Evolutionary conservation across 352 stramenopile species (phyloP).

Genomic region (Phytophthora colocasiae): DNA sequence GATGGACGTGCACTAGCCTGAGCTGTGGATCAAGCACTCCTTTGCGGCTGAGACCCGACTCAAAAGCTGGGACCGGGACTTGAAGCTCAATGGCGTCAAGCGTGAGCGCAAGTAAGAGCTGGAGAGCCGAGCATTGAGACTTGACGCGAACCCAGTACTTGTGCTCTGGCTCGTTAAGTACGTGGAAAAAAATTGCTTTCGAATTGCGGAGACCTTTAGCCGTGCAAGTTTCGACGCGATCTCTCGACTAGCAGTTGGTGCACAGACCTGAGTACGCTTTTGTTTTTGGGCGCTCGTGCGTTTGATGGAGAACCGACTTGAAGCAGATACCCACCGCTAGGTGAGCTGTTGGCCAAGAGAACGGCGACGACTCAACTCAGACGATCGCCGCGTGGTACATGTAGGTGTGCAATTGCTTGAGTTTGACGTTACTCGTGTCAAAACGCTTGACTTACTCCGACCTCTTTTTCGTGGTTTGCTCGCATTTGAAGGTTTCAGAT

Average conservation of each 20-base stretch:
- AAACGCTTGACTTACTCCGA: neutral
- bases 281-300: conserved; percentile 13
- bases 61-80: conserved; percentile 23
- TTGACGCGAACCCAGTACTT: conserved; percentile 26
- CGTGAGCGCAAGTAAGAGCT: conserved; percentile 23
- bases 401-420: conserved; percentile 3
- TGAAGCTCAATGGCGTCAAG: conserved; percentile 17
- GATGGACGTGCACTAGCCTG: conserved; percentile 13
- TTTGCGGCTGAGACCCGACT: conserved; percentile 36
- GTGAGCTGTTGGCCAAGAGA: neutral
- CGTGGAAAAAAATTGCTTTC: conserved; percentile 24
- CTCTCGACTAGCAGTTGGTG: conserved; percentile 2
- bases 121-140: conserved; percentile 17
- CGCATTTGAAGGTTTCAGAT: too few species aligned
- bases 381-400: neutral
- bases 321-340: conserved; percentile 7
- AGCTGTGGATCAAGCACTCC: conserved; percentile 12
- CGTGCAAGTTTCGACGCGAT: conserved; percentile 11
- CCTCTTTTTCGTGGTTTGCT: neutral
- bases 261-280: conserved; percentile 3
- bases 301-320: conserved; percentile 26
- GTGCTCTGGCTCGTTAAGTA: conserved; percentile 24
- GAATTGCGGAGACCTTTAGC: conserved; percentile 20
- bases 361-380: conserved; percentile 5
- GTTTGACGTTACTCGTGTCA: conserved; percentile 7